Evolutionary conservation across 192 early-diverging fungal species (phyloP), one percentile per base, ranked within the genome.

Genomic region (Chytriomyces hyalinus): DNA sequence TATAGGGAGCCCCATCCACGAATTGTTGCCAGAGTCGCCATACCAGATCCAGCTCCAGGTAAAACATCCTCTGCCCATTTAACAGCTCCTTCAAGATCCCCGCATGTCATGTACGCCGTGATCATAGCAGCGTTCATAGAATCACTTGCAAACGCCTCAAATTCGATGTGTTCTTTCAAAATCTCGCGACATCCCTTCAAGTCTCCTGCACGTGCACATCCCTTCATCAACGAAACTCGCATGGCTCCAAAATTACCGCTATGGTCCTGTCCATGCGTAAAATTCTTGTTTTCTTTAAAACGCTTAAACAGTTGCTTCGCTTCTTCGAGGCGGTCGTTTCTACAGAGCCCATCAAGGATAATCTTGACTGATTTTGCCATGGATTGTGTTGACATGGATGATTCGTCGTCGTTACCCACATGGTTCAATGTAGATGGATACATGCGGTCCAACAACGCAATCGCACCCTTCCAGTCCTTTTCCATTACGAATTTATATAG

Each of bases 51-150:
- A 69, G 65, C 51, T 10, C 76, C 76, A 57, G 76, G 50, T 24
- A 67, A 48, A n/a, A 69, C 46, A 3, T 48, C 13, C 22, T 77
- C 45, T 11, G 76, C 76, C 65, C 67, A 69, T 22, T 22, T 36
- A 44, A 77, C 60, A 22, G 76, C 76, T 5, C 76, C 67, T 24
- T 49, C 9, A 17, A 68, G 24, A 43, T 77, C 76, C 9, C 67
- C 67, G 8, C 8, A 8, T 11, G 28, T 45, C 6, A n/a, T 6
- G n/a, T 36, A 61, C 48, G 67, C 76, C 8, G 53, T 22, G 49
- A 77, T 77, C 65, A 77, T 77, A 45, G 53, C 76, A 10, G 50
- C 60, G 46, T 77, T 77, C 13, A 77, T 9, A 8, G 76, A 44
- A 47, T 77, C 76, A 7, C 44, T 13, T 8, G 36, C 71, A 7